Conservation (phyloP, 495 filamentous ascomycete genomes). For the Neurospora tetrasperma region DNA sequence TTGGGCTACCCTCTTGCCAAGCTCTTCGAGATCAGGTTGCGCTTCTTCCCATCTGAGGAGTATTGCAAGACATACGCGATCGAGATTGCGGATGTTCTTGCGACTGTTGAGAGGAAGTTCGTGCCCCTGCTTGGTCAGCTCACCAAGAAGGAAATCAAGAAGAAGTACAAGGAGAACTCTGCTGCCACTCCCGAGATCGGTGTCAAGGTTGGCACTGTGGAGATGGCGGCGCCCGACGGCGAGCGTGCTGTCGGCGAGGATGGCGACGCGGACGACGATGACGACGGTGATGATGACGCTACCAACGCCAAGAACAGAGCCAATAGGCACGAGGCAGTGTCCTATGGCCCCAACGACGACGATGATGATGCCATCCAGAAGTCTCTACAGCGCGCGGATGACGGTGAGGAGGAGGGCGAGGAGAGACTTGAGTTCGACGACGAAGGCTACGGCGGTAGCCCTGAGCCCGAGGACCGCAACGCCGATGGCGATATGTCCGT, state of each 20-base stretch:
- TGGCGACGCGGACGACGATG: slow-evolving; percentile 59
- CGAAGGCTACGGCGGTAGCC: slow-evolving; percentile 46
- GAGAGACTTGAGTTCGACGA: slow-evolving; percentile 40
- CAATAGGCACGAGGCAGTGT: slow-evolving; percentile 68
- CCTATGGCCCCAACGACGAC: slow-evolving; percentile 86
- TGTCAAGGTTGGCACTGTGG: slow-evolving; percentile 57
- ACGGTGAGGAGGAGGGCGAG: slow-evolving; percentile 37
- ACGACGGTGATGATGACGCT: slow-evolving; percentile 76
- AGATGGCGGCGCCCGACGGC: slow-evolving; percentile 39
- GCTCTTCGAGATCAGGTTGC: slow-evolving; percentile 70
- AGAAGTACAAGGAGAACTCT: slow-evolving; percentile 53
- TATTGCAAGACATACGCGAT: slow-evolving; percentile 83
- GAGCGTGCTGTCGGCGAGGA: slow-evolving; percentile 37
- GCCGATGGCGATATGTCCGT: slow-evolving; percentile 31
- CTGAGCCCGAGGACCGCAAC: slow-evolving; percentile 31
- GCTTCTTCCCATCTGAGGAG: slow-evolving; percentile 74
- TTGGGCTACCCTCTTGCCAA: slow-evolving; percentile 58
- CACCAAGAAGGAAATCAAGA: slow-evolving; percentile 67
- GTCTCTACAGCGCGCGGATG: slow-evolving; percentile 43
- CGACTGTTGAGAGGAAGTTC: slow-evolving; percentile 70
- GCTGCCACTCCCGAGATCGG: slow-evolving; percentile 76
- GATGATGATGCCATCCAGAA: slow-evolving; percentile 69
- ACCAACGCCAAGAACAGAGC: slow-evolving; percentile 65
- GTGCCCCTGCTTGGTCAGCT: slow-evolving; percentile 56
- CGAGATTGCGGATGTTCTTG: slow-evolving; percentile 58